Base-by-base conservation (phyloP, 441 rosid genomes). In the Pelargonium citronellum region DNA sequence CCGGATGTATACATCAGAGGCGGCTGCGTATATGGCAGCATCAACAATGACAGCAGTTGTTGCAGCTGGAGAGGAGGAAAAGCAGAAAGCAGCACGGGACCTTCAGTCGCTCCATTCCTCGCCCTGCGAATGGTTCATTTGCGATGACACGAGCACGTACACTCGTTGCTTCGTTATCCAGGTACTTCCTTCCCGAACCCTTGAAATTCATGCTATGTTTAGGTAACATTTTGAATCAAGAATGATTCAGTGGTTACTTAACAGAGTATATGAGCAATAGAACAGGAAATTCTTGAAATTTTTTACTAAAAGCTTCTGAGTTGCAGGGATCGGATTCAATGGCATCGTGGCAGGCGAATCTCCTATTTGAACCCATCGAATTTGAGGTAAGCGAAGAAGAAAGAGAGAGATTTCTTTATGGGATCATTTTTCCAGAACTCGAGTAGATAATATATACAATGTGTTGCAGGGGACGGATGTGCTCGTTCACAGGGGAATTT, bases 291-390 rank as follows among this genome's bases (percentile, higher is more conserved):
- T 34, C 8, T 37, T 37, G 5, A 34, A 34, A 2, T 4, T 34
- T 34, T 34, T 24, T 3, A 5, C 39, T 34, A 34, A 34, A 37
- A 41, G 44, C 61, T 62, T 65, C 58, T 67, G 27, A 17, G 44
- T 15, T 75, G 67, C 79, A 90, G 97, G 98, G 97, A 51, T 91
- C 98, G 1, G 98, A 93, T 67, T 93, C 97, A 30, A 69, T 86
- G 64, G 92, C 92, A 15, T 89, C 98, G 15, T 89, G 96, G 98
- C 90, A 86, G 72, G 96, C 95, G 58, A 93, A 93, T 71, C 91
- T 93, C 74, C 83, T 93, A 71, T 91, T 93, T 30, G 93, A 93
- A 73, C 98, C 96, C 7, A 73, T 89, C 60, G 81, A 83, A 67
- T 93, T 93, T 72, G 98, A 91, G 91, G 98, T 85, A 74, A 73